Evolutionary conservation across 192 early-diverging fungal genomes (phyloP).

Genomic region (Coemansia sp.): DNA sequence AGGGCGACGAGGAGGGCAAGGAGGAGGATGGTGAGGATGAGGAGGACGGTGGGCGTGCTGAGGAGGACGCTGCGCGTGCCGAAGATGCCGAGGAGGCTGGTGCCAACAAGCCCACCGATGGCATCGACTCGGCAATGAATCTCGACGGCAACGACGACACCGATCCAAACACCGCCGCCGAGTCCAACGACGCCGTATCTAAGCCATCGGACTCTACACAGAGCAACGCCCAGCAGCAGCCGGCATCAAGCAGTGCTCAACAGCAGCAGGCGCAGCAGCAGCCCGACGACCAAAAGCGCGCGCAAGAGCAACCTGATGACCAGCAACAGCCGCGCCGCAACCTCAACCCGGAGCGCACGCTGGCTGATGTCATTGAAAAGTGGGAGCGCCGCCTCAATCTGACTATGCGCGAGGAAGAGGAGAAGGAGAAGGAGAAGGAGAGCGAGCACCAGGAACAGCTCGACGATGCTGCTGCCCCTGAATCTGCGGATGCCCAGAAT

Average conservation of each 20-base stretch:
- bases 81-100: constrained; percentile 52
- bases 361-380: constrained; percentile 91
- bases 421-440: constrained; percentile 35
- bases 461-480: not conserved
- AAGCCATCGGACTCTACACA: constrained; percentile 26
- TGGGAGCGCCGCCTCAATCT: constrained; percentile 85
- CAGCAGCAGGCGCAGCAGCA: constrained; percentile 14
- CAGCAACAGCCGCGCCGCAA: constrained; percentile 51
- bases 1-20: constrained; percentile 25
- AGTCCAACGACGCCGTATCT: constrained; percentile 25
- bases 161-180: constrained; percentile 28
- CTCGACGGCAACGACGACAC: constrained; percentile 52
- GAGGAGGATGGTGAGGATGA: constrained; percentile 48
- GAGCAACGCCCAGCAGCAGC: constrained; percentile 34
- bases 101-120: constrained; percentile 55
- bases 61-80: constrained; percentile 38
- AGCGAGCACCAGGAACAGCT: constrained; percentile 11
- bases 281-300: constrained; percentile 7
- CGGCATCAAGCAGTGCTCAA: constrained; percentile 10
- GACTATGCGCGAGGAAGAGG: constrained; percentile 61
- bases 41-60: constrained; percentile 44
- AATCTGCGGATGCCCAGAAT: not conserved
- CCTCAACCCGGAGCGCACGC: constrained; percentile 80
- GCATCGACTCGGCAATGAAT: constrained; percentile 57
- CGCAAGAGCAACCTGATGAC: constrained; percentile 31